These are phyloP conservation scores for Flaveria ramosissima DNA, from an alignment of 129 eudicot genomes.

Conservation along the genomic window DNA sequence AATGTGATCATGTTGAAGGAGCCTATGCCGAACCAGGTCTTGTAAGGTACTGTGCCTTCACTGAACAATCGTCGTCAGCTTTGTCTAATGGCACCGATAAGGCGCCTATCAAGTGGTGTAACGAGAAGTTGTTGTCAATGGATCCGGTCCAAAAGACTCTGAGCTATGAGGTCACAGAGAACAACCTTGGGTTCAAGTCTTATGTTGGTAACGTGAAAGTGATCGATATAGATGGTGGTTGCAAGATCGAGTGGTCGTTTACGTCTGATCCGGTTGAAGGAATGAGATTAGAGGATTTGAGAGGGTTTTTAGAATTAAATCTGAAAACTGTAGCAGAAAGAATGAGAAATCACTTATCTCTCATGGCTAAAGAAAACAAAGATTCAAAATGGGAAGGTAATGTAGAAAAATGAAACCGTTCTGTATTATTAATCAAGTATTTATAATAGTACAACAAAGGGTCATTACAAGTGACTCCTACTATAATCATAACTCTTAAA, in stretches of 20 bases:
- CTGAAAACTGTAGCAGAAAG: background rate
- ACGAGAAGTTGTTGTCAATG: background rate
- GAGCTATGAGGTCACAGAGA: constrained; percentile 51
- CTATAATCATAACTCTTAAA: too few relatives aligned
- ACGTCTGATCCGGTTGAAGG: background rate
- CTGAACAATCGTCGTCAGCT: background rate
- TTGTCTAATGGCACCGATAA: background rate
- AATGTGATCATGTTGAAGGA: background rate
- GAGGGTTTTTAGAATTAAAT: background rate
- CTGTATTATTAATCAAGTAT: too few relatives aligned
- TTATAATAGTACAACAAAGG: too few relatives aligned
- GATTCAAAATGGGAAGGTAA: constrained; percentile 47
- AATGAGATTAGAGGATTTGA: background rate
- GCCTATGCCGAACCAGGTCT: background rate
- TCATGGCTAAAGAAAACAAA: background rate
- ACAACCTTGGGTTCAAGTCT: constrained; percentile 49
- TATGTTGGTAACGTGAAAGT: constrained; percentile 47
- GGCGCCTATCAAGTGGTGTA: background rate
- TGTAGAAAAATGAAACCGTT: too few relatives aligned
- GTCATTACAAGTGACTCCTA: too few relatives aligned
- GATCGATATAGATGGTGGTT: constrained; percentile 20
- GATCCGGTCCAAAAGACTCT: constrained; percentile 18
- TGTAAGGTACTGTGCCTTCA: background rate
- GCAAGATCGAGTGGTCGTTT: constrained; percentile 35
- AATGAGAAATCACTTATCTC: background rate